Percentiles rank a stretch among this genome's conserved stretches.
Evolutionary conservation across 768 basidiomycete species (phyloP).

Genomic region (Lactifluus hygrophoroides): DNA sequence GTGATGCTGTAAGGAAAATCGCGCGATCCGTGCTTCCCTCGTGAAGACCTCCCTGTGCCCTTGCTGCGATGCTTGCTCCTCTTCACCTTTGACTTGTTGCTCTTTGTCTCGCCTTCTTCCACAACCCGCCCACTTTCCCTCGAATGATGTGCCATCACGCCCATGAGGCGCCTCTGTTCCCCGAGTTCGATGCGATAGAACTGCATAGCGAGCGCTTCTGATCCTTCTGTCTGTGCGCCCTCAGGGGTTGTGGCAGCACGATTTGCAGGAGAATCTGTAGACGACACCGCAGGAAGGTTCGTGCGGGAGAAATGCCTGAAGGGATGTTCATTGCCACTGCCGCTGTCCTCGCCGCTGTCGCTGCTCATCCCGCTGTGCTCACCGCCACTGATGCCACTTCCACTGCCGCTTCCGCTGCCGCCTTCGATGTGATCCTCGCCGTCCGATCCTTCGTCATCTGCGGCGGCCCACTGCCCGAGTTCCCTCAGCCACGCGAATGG

Average conservation of each 20-base stretch:
- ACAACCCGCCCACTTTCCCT: constrained; percentile 39
- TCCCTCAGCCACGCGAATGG: constrained; percentile 74
- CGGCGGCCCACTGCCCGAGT: constrained; percentile 49
- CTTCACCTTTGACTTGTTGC: constrained; percentile 15
- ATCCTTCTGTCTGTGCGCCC: constrained; percentile 44
- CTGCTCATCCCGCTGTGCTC: constrained; percentile 14
- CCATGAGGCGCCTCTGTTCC: constrained; percentile 82
- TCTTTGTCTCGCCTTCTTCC: constrained; percentile 9
- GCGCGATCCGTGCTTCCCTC: constrained; percentile 14
- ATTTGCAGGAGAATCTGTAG: constrained; percentile 4
- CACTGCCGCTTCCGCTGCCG: constrained; percentile 15
- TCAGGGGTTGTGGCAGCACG: neutral
- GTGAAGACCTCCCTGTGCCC: constrained; percentile 12
- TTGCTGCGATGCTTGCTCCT: constrained; percentile 22
- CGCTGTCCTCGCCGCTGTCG: constrained; percentile 15
- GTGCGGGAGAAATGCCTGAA: neutral
- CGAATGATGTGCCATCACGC: constrained; percentile 87
- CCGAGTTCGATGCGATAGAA: constrained; percentile 89
- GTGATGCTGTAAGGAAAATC: constrained; percentile 87
- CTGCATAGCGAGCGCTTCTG: constrained; percentile 80
- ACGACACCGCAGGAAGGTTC: neutral
- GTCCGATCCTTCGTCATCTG: constrained; percentile 12
- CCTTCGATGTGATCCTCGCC: constrained; percentile 12
- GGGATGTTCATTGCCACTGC: neutral
- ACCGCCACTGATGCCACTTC: constrained; percentile 12